Conservation (phyloP, 495 filamentous ascomycete genomes). For the Lasiosphaeria ovina region DNA sequence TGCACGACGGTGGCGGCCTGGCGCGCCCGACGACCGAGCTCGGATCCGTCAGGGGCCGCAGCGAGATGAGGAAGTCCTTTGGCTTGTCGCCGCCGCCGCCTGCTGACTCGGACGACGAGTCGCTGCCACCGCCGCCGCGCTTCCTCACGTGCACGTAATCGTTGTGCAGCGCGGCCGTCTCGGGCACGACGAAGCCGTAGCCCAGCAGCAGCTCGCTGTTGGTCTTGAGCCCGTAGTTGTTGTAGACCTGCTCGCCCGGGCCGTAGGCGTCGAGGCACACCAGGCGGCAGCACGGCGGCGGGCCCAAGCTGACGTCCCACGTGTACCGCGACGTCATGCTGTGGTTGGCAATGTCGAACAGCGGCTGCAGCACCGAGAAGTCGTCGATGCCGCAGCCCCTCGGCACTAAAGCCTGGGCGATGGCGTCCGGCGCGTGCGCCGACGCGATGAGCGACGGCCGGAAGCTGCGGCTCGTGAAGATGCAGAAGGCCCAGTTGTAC, state of each 20-base stretch:
- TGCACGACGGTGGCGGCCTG: slow-evolving; percentile 15
- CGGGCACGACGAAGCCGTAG: slow-evolving; percentile 51
- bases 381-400: slow-evolving; percentile 38
- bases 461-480: slow-evolving; percentile 56
- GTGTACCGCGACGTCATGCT: slow-evolving; percentile 38
- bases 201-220: slow-evolving; percentile 53
- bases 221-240: slow-evolving; percentile 55
- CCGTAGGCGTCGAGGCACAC: slow-evolving; percentile 27
- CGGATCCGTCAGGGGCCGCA: slow-evolving; percentile 35
- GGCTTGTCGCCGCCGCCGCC: slow-evolving; percentile 15
- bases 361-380: slow-evolving; percentile 51
- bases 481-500: slow-evolving; percentile 55
- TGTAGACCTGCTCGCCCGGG: slow-evolving; percentile 45
- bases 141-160: slow-evolving; percentile 50
- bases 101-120: not conserved
- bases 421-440: slow-evolving; percentile 11
- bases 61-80: slow-evolving; percentile 41
- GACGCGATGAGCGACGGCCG: slow-evolving; percentile 44
- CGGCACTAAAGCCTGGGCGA: slow-evolving; percentile 13
- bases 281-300: slow-evolving; percentile 30
- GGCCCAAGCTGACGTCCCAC: slow-evolving; percentile 38
- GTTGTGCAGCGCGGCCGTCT: slow-evolving; percentile 41
- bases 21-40: slow-evolving; percentile 36
- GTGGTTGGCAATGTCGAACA: slow-evolving; percentile 56
- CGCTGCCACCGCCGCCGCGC: not conserved